Evolutionary conservation across 2,329 filamentous ascomycete species (phyloP).

Genomic region (Epichloe uncinata): DNA sequence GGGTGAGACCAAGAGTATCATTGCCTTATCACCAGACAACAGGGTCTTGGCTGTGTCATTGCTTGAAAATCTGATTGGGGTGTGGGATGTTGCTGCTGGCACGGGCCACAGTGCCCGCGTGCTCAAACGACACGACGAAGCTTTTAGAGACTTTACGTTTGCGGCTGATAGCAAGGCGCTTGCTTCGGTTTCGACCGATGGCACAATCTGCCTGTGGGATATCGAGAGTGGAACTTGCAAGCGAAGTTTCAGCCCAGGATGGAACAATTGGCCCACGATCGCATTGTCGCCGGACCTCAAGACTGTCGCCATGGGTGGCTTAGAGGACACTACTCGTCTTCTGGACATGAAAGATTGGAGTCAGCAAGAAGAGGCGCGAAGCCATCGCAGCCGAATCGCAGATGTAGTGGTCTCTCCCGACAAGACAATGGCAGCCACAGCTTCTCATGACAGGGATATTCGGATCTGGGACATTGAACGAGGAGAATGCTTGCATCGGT

Average conservation of each 20-base stretch:
- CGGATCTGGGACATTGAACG: constrained; percentile 7
- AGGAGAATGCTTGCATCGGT: constrained; percentile 3
- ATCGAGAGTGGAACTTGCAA: constrained; percentile 6
- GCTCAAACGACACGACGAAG: constrained; percentile 6
- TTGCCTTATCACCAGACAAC: constrained; percentile 6
- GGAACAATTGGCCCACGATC: constrained; percentile 8
- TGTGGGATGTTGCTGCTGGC: constrained; percentile 6
- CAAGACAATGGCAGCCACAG: constrained; percentile 5
- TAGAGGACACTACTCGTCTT: constrained; percentile 6
- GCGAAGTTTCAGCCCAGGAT: constrained; percentile 7
- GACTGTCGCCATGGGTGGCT: constrained; percentile 6
- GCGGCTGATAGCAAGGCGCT: constrained; percentile 6
- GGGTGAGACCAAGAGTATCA: constrained; percentile 7
- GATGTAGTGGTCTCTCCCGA: constrained; percentile 6
- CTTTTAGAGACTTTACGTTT: constrained; percentile 7
- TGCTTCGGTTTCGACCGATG: constrained; percentile 6
- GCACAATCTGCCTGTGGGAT: constrained; percentile 7
- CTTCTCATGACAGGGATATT: constrained; percentile 6
- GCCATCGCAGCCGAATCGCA: constrained; percentile 6
- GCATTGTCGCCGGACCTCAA: constrained; percentile 7
- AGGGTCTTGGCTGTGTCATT: constrained; percentile 6
- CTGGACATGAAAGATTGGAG: constrained; percentile 6
- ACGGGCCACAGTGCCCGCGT: constrained; percentile 6
- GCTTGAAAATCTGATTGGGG: constrained; percentile 7
- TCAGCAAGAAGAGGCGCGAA: constrained; percentile 4